Evolutionary conservation across 106 monocot genomes (phyloP).

Genomic region (Platanthera guangdongensis): DNA sequence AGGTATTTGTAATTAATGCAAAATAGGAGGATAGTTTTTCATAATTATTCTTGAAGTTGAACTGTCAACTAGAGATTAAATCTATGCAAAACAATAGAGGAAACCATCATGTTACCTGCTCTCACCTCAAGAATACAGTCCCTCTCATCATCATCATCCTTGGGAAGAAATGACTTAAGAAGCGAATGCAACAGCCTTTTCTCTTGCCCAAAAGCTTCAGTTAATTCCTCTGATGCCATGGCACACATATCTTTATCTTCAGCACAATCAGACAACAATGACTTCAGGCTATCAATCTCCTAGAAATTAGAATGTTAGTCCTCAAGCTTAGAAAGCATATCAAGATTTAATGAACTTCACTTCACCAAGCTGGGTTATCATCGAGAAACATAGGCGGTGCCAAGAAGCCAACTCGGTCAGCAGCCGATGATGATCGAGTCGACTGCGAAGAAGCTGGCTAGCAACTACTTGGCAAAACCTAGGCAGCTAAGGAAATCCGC

Average conservation of each 20-base stretch:
- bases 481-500: no score
- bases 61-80: neutral
- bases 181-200: conserved; percentile 45
- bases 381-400: no score
- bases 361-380: neutral
- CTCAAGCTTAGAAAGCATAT: neutral
- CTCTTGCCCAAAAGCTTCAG: conserved; percentile 49
- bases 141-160: conserved; percentile 93
- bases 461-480: no score
- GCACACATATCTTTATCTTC: conserved; percentile 85
- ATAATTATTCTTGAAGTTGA: neutral
- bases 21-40: no score
- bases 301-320: conserved; percentile 17
- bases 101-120: conserved; percentile 53
- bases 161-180: conserved; percentile 77
- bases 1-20: no score
- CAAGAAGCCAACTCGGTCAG: no score
- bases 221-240: conserved; percentile 71
- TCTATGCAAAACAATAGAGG: neutral
- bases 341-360: neutral
- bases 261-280: conserved; percentile 42
- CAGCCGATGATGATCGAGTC: no score
- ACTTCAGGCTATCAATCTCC: conserved; percentile 74
- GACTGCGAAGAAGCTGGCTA: no score
- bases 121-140: conserved; percentile 95